Conservation (phyloP, 2,329 filamentous ascomycete genomes). For the Calonectria hawksworthii region DNA sequence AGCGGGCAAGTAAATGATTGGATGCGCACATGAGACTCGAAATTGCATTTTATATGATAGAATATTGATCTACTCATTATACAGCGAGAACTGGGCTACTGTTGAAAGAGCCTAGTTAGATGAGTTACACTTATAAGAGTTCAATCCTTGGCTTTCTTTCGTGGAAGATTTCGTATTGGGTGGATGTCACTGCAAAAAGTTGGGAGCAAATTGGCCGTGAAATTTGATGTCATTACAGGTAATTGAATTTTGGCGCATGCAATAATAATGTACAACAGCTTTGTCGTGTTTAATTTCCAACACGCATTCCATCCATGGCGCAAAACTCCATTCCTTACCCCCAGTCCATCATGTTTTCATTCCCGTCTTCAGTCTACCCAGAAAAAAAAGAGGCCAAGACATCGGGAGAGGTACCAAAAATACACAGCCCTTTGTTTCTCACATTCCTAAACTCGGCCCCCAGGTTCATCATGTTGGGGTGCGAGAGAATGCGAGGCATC, state of each 20-base stretch:
- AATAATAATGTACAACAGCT: constrained; percentile 42
- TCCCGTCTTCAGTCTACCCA: constrained; percentile 31
- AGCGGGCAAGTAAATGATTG: constrained; percentile 6
- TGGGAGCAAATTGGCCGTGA: not conserved
- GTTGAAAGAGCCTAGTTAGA: not conserved
- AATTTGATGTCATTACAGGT: constrained; percentile 25
- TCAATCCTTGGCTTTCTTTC: not conserved
- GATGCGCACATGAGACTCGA: too few relatives aligned
- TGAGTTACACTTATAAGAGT: not conserved
- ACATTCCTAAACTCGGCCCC: constrained; percentile 25
- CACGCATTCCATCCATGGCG: constrained; percentile 26
- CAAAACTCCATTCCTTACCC: constrained; percentile 24
- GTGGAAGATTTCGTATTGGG: not conserved
- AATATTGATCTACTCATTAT: not conserved
- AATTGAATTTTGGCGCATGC: constrained; percentile 38
- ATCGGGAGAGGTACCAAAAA: constrained; percentile 14
- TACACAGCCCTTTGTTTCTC: constrained; percentile 16
- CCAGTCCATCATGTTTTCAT: constrained; percentile 16
- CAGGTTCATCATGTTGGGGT: constrained; percentile 15
- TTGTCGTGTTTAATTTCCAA: not conserved
- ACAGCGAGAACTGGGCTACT: not conserved
- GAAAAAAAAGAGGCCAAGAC: constrained; percentile 19
- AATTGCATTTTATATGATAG: not conserved
- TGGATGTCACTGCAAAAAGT: not conserved
- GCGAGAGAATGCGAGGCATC: constrained; percentile 18